Base-by-base conservation (phyloP, 2,329 filamentous ascomycete species). In the Alternaria conjuncta region DNA sequence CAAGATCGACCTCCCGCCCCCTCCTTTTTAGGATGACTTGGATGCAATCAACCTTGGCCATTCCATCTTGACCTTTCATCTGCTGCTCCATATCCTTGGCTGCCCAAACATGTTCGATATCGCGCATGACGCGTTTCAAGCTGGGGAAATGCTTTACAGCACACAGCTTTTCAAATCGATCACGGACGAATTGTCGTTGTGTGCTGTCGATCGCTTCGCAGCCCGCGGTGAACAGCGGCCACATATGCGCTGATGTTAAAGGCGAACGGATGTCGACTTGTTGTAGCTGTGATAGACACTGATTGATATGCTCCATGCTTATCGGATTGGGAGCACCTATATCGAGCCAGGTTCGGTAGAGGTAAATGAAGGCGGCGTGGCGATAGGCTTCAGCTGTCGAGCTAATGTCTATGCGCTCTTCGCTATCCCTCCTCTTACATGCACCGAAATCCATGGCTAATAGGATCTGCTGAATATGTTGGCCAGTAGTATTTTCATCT, bases 361-460 rank as follows among this genome's bases (percentile, higher is more conserved):
- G 71, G 46, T 78, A 77, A 45, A 78, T 78, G 63, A 77, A 76
- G 2, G 75, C 75, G 30, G 75, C 71, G 53, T 78, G 75, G 13
- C 73, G 73, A 44, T 75, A 77, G 6, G 75, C 73, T 61, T 74
- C 67, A 13, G 75, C 72, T 11, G 75, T 78, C 36, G 54, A 26
- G 8, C n/a, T 53, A 13, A 75, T 68, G 18, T 76, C 69, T n/a
- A 50, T 32, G 11, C 55, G 20, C 44, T 60, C 51, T 5, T 23
- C 25, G 12, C 20, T 18, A 1, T 54, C 28, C 15, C 28, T 32
- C 3, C 36, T 50, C 15, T 65, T 64, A 18, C 60, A 53, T 20
- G 44, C 23, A 4, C 21, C 32, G 12, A 73, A 71, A 15, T 71
- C 62, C 67, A 76, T 64, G 5, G 58, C 56, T 8, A 71, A 25